Conservation (phyloP, 2,329 filamentous ascomycete genomes). For the Cordyceps cicadae region DNA sequence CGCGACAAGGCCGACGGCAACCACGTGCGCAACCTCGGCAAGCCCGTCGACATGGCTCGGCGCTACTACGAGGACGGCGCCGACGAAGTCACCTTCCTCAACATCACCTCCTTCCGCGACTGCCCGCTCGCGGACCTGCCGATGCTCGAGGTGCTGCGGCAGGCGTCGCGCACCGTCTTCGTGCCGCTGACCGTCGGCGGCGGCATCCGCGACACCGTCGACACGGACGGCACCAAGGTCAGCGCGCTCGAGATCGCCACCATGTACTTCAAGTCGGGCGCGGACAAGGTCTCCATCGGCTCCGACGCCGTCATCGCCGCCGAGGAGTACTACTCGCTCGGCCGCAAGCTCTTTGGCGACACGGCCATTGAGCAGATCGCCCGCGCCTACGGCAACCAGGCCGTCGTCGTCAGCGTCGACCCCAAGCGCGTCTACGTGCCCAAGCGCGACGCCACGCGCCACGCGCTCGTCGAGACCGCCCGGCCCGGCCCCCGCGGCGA, state of each 20-base stretch:
- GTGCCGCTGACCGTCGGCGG: constrained; percentile 93
- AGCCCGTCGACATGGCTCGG: constrained; percentile 89
- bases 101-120: constrained; percentile 97
- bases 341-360: constrained; percentile 61
- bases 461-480: constrained; percentile 62
- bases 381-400: constrained; percentile 87
- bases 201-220: constrained; percentile 86
- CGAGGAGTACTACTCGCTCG: constrained; percentile 74
- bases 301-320: constrained; percentile 90
- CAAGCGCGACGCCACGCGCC: constrained; percentile 61
- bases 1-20: constrained; percentile 68
- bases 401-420: constrained; percentile 91
- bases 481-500: constrained; percentile 69
- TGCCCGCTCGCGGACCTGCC: constrained; percentile 85
- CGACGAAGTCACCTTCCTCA: constrained; percentile 94
- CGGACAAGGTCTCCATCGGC: constrained; percentile 95
- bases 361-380: constrained; percentile 96
- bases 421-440: constrained; percentile 85
- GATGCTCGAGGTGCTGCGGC: constrained; percentile 88
- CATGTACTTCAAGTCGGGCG: constrained; percentile 94
- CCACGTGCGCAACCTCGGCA: constrained; percentile 81
- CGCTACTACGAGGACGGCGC: constrained; percentile 94
- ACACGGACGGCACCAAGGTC: constrained; percentile 79
- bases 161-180: constrained; percentile 84
- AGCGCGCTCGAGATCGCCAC: constrained; percentile 87